phyloP scores from a whole-genome alignment of 306 rosid species.

The Vicia faba region DNA sequence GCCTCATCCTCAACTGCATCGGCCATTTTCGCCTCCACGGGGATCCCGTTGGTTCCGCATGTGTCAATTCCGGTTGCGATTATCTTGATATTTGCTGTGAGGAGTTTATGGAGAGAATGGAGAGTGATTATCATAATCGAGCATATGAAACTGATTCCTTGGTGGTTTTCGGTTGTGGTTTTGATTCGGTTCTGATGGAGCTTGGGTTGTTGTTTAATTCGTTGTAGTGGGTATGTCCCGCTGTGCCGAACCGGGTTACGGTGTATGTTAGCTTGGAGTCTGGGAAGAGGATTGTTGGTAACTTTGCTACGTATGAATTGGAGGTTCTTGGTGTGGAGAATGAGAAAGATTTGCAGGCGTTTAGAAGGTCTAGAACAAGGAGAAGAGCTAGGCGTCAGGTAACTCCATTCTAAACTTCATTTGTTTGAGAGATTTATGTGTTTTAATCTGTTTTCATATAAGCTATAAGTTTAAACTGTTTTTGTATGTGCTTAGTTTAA shows the following conservation, averaged over 20 bases:
- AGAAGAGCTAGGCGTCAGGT: no score
- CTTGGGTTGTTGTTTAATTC: slow-evolving; percentile 74
- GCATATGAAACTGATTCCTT: slow-evolving; percentile 61
- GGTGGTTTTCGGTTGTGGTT: slow-evolving; percentile 85
- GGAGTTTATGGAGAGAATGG: slow-evolving; percentile 87
- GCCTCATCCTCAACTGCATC: slow-evolving; percentile 80
- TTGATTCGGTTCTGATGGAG: slow-evolving; percentile 90
- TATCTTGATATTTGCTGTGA: slow-evolving; percentile 84
- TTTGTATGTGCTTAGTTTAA: background rate
- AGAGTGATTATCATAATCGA: slow-evolving; percentile 46
- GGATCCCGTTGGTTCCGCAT: slow-evolving; percentile 73
- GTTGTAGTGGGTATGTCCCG: slow-evolving; percentile 62
- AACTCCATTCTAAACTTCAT: no score
- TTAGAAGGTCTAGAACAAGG: no score
- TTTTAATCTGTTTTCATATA: no score
- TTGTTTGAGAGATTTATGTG: no score
- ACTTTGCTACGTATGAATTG: slow-evolving; percentile 70
- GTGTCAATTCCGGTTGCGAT: slow-evolving; percentile 66
- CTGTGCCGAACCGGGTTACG: slow-evolving; percentile 58
- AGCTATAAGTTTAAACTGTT: no score
- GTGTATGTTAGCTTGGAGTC: slow-evolving; percentile 83
- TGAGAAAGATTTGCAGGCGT: no score
- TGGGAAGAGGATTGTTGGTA: slow-evolving; percentile 65
- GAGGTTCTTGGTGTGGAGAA: no score
- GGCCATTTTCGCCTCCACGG: slow-evolving; percentile 93